These are phyloP conservation scores for Blastocystis sp. DNA, from an alignment of 352 stramenopile species.

Conservation along the genomic window DNA sequence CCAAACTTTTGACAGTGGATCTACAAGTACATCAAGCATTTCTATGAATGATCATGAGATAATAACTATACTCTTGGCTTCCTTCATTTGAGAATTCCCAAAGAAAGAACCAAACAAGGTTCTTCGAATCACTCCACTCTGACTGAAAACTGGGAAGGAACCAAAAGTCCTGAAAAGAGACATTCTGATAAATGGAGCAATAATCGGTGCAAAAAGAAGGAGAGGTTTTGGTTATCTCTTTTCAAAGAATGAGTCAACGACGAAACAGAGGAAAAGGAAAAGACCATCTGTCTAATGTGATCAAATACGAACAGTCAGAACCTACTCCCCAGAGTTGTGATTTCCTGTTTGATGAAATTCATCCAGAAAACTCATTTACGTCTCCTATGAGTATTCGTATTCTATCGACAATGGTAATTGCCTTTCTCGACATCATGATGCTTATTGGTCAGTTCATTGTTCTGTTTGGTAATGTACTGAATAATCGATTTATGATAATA, in stretches of 20 bases:
- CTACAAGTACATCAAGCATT: constrained; percentile 29
- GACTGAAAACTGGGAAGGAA: not conserved
- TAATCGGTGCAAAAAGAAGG: not conserved
- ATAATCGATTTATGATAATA: not conserved
- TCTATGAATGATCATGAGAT: not conserved
- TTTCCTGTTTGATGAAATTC: constrained; percentile 19
- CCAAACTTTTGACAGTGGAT: constrained; percentile 27
- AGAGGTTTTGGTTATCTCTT: not conserved
- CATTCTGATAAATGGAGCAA: not conserved
- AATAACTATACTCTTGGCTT: constrained; percentile 8
- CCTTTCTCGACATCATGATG: not conserved
- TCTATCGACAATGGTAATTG: not conserved
- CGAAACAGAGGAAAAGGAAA: not conserved
- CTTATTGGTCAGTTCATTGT: constrained; percentile 49
- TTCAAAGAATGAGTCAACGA: constrained; percentile 23
- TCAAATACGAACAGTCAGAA: constrained; percentile 4
- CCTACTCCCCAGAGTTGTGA: not conserved
- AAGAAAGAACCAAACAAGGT: not conserved
- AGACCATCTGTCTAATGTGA: not conserved
- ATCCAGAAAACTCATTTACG: not conserved
- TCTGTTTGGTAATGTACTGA: constrained; percentile 44
- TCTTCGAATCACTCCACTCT: not conserved
- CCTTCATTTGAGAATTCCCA: not conserved
- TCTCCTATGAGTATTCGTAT: not conserved
- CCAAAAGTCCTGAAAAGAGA: not conserved